Evolutionary conservation across 2,329 filamentous ascomycete species (phyloP), one percentile per base, ranked within the genome.

Genomic region (Cladosporium sp.): DNA sequence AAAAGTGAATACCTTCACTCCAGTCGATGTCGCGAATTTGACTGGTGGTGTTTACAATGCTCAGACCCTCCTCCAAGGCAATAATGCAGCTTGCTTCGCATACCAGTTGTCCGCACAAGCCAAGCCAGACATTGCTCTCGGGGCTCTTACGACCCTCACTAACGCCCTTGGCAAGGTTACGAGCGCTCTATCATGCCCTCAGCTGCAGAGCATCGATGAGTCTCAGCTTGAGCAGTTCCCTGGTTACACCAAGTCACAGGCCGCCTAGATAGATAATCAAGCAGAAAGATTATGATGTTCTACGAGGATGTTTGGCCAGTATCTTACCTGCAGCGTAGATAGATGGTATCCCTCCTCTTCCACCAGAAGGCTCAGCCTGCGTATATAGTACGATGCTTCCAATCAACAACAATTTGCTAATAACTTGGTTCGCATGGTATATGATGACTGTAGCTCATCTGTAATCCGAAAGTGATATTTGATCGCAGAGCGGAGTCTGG

Each of bases 41-140:
- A 74, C 72, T 15, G 68, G 69, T 10, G 75, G 75, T 22, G 65
- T 80, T 0, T 74, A 76, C 60, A 80, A 81, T 56, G 52, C 56
- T 19, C 19, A 55, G 2, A 59, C 42, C n/a, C 58, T 67, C 3
- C 47, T 62, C 52, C 39, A 61, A n/a, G 71, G 68, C 9, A 71
- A 75, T 64, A 73, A 72, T 56, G 65, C 74, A 5, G 62, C 70
- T 1, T 74, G 73, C 60, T 71, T 74, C 54, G 67, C 65, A 3
- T 68, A 73, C 49, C 59, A 74, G 53, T 39, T 71, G n/a, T 60
- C 70, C 45, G 67, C 71, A 56, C 71, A 73, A 2, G 66, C 68
- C 50, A 61, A 67, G 47, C 67, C 71, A 4, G 72, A 74, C 56
- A 20, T 57, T 47, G 56, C 64, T 13, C 25, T 48, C 1, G 25